These are phyloP conservation scores for Primulina huaijiensis DNA, from an alignment of 257 asterid genomes.

Conservation along the genomic window DNA sequence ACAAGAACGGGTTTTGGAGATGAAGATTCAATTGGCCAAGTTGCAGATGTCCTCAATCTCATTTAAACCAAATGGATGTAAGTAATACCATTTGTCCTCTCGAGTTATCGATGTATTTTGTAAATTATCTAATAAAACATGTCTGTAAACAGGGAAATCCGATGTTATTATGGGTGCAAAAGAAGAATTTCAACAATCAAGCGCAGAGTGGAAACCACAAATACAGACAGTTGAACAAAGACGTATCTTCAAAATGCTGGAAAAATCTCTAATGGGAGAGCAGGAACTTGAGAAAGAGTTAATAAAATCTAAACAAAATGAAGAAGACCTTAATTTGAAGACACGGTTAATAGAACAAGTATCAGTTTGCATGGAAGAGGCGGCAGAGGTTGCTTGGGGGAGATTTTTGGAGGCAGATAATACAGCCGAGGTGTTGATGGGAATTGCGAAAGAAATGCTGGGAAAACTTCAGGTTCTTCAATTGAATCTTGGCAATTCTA, in stretches of 20 bases:
- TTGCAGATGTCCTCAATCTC: slow-evolving; percentile 73
- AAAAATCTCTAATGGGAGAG: slow-evolving; percentile 60
- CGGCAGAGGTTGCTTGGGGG: slow-evolving; percentile 84
- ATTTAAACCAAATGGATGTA: slow-evolving; percentile 60
- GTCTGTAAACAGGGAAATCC: slow-evolving; percentile 42
- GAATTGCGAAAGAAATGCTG: slow-evolving; percentile 70
- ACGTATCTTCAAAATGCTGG: slow-evolving; percentile 67
- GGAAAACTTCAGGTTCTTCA: slow-evolving; percentile 42
- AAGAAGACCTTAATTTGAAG: slow-evolving; percentile 68
- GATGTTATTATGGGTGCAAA: slow-evolving; percentile 39
- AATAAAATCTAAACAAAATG: slow-evolving; percentile 55
- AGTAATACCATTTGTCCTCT: slow-evolving; percentile 25
- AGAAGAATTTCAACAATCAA: slow-evolving; percentile 32
- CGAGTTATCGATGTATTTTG: neutral
- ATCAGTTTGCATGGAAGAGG: slow-evolving; percentile 81
- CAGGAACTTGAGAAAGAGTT: slow-evolving; percentile 75
- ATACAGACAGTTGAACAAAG: slow-evolving; percentile 45
- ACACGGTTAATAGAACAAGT: slow-evolving; percentile 63
- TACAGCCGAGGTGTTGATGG: slow-evolving; percentile 67
- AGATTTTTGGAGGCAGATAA: slow-evolving; percentile 84
- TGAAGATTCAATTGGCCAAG: slow-evolving; percentile 76
- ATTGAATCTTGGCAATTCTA: slow-evolving; percentile 30
- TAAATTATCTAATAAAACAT: neutral
- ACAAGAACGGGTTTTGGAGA: slow-evolving; percentile 59
- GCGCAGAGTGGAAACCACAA: slow-evolving; percentile 43